Evolutionary conservation across 257 asterid species (phyloP).

Genomic region (Solanum dulcamara): DNA sequence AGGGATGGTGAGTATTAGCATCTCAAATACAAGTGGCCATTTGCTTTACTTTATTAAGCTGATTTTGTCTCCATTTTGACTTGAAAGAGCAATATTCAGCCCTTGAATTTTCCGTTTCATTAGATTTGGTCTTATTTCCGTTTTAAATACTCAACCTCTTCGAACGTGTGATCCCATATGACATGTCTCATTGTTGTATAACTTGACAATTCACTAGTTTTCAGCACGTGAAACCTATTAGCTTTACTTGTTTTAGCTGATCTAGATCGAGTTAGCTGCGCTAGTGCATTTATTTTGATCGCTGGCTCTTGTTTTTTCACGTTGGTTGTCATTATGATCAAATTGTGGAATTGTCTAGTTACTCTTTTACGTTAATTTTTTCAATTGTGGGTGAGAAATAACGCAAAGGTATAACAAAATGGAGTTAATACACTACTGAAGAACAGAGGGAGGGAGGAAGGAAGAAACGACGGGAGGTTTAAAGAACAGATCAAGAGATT

Average conservation of each 20-base stretch:
- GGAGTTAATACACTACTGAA: not conserved
- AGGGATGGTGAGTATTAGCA: not conserved
- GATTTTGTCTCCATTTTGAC: not conserved
- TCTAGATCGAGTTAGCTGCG: not conserved
- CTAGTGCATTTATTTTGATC: not conserved
- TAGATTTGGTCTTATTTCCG: not conserved
- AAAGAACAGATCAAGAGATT: not conserved
- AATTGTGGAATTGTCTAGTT: not conserved
- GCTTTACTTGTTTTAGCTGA: not conserved
- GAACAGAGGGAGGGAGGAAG: too few relatives aligned
- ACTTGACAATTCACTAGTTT: not conserved
- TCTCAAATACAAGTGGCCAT: not conserved
- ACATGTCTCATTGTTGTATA: not conserved
- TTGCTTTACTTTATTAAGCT: not conserved
- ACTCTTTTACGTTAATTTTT: not conserved
- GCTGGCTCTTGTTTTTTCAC: not conserved
- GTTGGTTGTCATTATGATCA: not conserved
- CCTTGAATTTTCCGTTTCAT: not conserved
- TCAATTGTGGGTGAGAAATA: not conserved
- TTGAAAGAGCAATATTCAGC: not conserved
- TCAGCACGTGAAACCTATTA: not conserved
- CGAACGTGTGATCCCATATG: not conserved
- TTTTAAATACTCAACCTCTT: not conserved
- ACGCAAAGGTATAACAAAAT: not conserved
- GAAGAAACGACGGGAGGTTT: not conserved